Conservation (phyloP, 768 basidiomycete species). For the Cystobasidiopsis lactophilus region DNA sequence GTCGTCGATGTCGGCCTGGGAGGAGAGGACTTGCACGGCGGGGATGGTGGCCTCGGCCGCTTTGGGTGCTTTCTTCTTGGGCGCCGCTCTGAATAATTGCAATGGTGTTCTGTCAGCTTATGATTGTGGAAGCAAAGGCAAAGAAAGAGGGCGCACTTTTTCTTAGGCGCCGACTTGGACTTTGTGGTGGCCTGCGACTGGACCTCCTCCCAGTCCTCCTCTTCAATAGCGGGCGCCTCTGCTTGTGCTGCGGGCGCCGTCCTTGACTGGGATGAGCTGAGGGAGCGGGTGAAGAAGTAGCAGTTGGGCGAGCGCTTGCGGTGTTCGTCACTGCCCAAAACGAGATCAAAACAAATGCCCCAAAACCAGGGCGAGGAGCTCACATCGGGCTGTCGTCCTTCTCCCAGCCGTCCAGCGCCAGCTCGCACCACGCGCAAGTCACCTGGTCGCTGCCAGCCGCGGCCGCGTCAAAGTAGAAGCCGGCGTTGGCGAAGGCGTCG, state of each 20-base stretch:
- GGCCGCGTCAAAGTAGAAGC: conserved; percentile 60
- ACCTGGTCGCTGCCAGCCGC: conserved; percentile 49
- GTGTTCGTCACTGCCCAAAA: conserved; percentile 5
- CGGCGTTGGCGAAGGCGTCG: conserved; percentile 62
- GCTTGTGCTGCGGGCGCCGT: not conserved
- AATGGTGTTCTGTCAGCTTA: not conserved
- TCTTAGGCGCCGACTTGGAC: not conserved
- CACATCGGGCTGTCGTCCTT: conserved; percentile 67
- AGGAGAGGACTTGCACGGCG: not conserved
- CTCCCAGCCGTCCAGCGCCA: conserved; percentile 69
- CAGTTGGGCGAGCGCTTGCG: conserved; percentile 2
- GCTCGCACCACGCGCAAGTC: conserved; percentile 63
- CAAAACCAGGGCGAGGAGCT: conserved; percentile 18
- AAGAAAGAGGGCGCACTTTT: not conserved
- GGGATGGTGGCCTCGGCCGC: not conserved
- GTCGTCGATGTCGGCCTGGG: not conserved
- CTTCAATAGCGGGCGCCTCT: not conserved
- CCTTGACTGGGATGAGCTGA: not conserved
- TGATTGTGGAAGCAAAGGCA: not conserved
- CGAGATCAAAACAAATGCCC: not conserved
- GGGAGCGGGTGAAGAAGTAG: conserved; percentile 4
- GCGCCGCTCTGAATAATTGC: not conserved
- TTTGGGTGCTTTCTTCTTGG: not conserved
- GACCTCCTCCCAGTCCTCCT: not conserved
- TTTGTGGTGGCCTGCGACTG: too few relatives aligned